A percentile compares a stretch with the other conserved stretches of the same genome.
These are phyloP conservation scores for Lichtheimia hyalospora DNA, from an alignment of 371 early-diverging fungal species.

Conservation along the genomic window DNA sequence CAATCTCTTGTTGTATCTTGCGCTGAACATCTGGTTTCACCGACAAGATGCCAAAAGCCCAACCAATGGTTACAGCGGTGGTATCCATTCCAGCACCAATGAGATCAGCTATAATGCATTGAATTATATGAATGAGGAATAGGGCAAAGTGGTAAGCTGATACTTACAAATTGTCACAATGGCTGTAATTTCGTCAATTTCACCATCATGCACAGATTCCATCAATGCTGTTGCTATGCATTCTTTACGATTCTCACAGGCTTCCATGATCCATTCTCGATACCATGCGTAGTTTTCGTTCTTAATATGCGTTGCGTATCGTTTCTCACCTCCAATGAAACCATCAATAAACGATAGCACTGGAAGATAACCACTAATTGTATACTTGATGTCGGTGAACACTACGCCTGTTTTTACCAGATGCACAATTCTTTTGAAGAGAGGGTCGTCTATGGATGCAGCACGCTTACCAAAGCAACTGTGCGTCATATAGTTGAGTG, in stretches of 20 bases:
- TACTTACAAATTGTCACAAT: not conserved
- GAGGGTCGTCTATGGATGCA: conserved; percentile 2
- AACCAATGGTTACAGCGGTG: conserved; percentile 7
- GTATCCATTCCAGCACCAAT: conserved; percentile 14
- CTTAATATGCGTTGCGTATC: not conserved
- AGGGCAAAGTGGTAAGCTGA: not conserved
- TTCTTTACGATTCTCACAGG: not conserved
- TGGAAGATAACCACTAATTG: conserved; percentile 5
- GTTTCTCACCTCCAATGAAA: not conserved
- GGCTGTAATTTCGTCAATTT: too few relatives aligned
- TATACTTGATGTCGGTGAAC: not conserved
- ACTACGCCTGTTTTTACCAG: not conserved
- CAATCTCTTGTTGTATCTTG: conserved; percentile 11
- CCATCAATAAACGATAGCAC: not conserved
- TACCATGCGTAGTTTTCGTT: not conserved
- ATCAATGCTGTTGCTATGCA: conserved; percentile 2
- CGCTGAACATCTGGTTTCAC: conserved; percentile 14
- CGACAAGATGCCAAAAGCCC: conserved; percentile 12
- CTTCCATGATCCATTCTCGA: conserved; percentile 3
- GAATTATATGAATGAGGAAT: not conserved
- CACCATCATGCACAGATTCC: too few relatives aligned
- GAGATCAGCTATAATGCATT: conserved; percentile 6
- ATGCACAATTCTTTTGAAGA: not conserved
- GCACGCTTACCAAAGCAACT: conserved; percentile 3
- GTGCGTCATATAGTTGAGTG: not conserved